phyloP scores from a whole-genome alignment of 1,284 basidiomycete genomes.

The Vanrija sp. region DNA sequence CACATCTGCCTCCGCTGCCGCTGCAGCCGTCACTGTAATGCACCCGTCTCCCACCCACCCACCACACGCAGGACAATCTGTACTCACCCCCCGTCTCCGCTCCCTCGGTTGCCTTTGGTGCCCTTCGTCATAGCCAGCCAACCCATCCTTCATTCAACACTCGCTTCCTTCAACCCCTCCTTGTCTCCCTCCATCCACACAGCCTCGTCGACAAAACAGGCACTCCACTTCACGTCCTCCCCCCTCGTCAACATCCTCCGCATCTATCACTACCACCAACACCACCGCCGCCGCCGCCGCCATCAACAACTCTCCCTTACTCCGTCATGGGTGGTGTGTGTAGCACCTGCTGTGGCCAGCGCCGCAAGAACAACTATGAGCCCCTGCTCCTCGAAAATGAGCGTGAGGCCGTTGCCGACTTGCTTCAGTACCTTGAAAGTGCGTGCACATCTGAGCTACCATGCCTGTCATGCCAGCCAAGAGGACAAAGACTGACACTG shows the following conservation, averaged over 20 bases:
- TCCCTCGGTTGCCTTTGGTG: too few species aligned
- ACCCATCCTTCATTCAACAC: too few species aligned
- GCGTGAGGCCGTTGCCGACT: constrained; percentile 95
- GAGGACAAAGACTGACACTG: not conserved
- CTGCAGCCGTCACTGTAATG: too few species aligned
- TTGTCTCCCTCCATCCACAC: not conserved
- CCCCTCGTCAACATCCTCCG: not conserved
- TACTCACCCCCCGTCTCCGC: too few species aligned
- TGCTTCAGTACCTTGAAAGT: constrained; percentile 98
- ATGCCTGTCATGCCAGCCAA: not conserved
- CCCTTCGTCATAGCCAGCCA: too few species aligned
- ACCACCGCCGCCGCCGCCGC: not conserved
- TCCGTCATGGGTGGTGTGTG: constrained; percentile 40
- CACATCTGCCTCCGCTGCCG: too few species aligned
- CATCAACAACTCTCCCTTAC: not conserved
- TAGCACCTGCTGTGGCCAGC: constrained; percentile 43
- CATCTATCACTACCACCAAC: not conserved
- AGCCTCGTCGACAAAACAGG: too few species aligned
- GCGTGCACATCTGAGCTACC: constrained; percentile 40
- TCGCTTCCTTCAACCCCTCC: not conserved
- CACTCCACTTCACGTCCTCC: not conserved
- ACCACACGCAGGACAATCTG: too few species aligned
- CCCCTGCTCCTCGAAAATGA: constrained; percentile 95
- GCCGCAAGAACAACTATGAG: constrained; percentile 68
- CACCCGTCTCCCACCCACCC: too few species aligned